Evolutionary conservation across 805 yeast species (phyloP).

Genomic region (Cyberlindnera mrakii): DNA sequence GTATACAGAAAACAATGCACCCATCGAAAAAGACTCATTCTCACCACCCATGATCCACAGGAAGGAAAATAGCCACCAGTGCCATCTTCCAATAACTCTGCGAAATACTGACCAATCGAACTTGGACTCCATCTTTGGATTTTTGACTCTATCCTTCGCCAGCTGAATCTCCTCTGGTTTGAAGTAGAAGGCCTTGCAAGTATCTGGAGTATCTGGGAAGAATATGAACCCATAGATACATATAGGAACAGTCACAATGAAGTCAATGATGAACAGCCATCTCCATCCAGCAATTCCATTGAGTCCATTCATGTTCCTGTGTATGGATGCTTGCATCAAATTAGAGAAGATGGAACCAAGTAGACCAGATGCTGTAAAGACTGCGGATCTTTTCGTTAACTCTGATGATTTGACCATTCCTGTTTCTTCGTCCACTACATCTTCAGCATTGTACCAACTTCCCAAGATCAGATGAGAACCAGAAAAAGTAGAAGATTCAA

Average conservation of each 20-base stretch:
- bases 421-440: slow-evolving; percentile 18
- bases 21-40: slow-evolving; percentile 39
- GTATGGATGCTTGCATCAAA: slow-evolving; percentile 52
- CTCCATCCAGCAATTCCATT: slow-evolving; percentile 55
- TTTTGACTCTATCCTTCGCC: slow-evolving; percentile 38
- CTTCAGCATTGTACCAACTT: slow-evolving; percentile 42
- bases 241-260: slow-evolving; percentile 51
- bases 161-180: slow-evolving; percentile 33
- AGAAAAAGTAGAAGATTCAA: slow-evolving; percentile 51
- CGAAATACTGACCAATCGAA: slow-evolving; percentile 32
- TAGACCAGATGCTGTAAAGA: slow-evolving; percentile 51
- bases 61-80: slow-evolving; percentile 47
- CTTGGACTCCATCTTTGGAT: slow-evolving; percentile 29
- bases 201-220: slow-evolving; percentile 56
- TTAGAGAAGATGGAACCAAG: slow-evolving; percentile 51
- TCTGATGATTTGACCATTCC: slow-evolving; percentile 29
- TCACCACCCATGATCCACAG: slow-evolving; percentile 49
- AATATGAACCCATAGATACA: slow-evolving; percentile 49
- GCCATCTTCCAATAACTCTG: slow-evolving; percentile 48
- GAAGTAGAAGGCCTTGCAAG: slow-evolving; percentile 36
- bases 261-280: slow-evolving; percentile 64
- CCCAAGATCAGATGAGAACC: slow-evolving; percentile 53
- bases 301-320: slow-evolving; percentile 30
- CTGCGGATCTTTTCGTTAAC: slow-evolving; percentile 44
- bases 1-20: slow-evolving; percentile 44